These are phyloP conservation scores for Cantharellus anzutake DNA, from an alignment of 768 basidiomycete species.

Conservation along the genomic window DNA sequence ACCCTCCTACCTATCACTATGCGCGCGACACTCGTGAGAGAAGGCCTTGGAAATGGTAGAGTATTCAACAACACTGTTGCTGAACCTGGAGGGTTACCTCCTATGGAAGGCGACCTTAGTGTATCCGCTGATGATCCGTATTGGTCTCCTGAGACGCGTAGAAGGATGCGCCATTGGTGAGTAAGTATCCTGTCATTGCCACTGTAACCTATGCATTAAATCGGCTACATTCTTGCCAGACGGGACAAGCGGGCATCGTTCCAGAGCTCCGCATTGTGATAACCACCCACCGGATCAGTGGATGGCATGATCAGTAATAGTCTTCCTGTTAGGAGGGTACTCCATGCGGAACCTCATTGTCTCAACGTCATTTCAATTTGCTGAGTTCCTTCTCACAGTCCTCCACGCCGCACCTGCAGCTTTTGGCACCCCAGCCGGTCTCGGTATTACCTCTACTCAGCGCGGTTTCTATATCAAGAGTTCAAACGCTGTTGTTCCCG, in stretches of 20 bases:
- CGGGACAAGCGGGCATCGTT: conserved; percentile 74
- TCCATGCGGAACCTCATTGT: conserved; percentile 66
- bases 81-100: conserved; percentile 41
- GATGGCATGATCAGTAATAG: conserved; percentile 82
- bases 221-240: conserved; percentile 39
- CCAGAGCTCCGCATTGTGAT: conserved; percentile 78
- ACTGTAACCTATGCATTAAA: background rate
- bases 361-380: conserved; percentile 93
- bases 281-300: conserved; percentile 50
- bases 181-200: conserved; percentile 13
- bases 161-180: conserved; percentile 71
- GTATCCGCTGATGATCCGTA: conserved; percentile 26
- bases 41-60: conserved; percentile 71
- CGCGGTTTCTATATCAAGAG: conserved; percentile 60
- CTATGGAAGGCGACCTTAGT: conserved; percentile 17
- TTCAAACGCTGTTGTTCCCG: background rate
- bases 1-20: conserved; percentile 51
- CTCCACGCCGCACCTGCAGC: conserved; percentile 75
- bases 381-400: conserved; percentile 84
- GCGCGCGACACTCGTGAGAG: conserved; percentile 26
- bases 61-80: conserved; percentile 91
- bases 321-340: conserved; percentile 67
- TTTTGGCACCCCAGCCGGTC: conserved; percentile 80
- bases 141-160: conserved; percentile 63
- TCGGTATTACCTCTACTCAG: conserved; percentile 91